Percentiles rank a stretch among this genome's conserved stretches.
Conservation (phyloP, 176 grass and related monocot species). For the Rhynchospora pubera region DNA sequence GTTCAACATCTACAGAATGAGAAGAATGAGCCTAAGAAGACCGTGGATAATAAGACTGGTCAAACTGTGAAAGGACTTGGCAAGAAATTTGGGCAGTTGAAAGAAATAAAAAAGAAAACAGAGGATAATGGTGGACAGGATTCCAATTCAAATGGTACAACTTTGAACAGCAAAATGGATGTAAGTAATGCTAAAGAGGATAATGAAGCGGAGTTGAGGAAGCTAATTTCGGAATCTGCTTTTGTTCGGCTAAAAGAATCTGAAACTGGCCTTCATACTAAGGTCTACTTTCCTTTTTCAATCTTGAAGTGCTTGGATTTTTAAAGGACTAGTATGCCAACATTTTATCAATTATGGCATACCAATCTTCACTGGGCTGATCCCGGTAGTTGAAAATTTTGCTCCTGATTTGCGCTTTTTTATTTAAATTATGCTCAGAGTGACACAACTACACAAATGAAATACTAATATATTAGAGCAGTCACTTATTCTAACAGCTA, state of each 20-base stretch:
- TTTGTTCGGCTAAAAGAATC: constrained; percentile 77
- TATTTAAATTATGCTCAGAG: neutral
- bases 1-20: constrained; percentile 93
- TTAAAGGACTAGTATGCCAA: neutral
- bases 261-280: constrained; percentile 81
- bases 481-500: neutral
- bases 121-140: constrained; percentile 51
- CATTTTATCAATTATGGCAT: neutral
- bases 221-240: constrained; percentile 65
- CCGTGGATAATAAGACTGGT: constrained; percentile 51
- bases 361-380: neutral
- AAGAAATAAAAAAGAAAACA: constrained; percentile 91
- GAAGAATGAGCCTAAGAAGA: constrained; percentile 69
- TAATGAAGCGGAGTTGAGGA: constrained; percentile 47
- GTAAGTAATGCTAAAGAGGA: constrained; percentile 45
- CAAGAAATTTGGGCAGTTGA: constrained; percentile 92
- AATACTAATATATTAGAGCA: neutral
- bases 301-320: neutral
- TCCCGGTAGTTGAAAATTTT: neutral
- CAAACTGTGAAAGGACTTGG: constrained; percentile 88
- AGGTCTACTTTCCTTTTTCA: constrained; percentile 42
- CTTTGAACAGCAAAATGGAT: constrained; percentile 24
- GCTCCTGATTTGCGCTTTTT: neutral
- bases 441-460: neutral
- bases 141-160: constrained; percentile 40